phyloP scores from a whole-genome alignment of 345 rosid genomes.

The Eutrema yunnanense region DNA sequence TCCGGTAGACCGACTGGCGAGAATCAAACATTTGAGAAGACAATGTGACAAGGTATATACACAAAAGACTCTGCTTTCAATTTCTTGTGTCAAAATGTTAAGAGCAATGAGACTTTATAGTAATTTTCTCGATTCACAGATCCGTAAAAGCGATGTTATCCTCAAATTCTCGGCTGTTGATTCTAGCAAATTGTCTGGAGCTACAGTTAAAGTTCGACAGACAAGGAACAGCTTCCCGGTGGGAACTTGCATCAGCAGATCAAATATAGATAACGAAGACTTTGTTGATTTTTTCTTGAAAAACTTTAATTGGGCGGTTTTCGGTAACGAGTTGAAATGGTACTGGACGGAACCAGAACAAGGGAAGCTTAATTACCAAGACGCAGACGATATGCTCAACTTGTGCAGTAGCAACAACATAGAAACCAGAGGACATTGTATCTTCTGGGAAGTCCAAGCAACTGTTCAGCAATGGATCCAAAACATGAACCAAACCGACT shows the following conservation, averaged over 20 bases:
- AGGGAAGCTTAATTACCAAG: constrained; percentile 77
- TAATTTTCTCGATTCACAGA: constrained; percentile 35
- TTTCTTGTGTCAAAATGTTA: neutral
- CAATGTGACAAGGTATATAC: constrained; percentile 58
- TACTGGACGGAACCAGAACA: constrained; percentile 86
- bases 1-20: constrained; percentile 62
- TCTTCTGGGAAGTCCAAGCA: constrained; percentile 92
- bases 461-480: constrained; percentile 77
- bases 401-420: constrained; percentile 58
- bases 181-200: constrained; percentile 37
- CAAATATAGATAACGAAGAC: constrained; percentile 85
- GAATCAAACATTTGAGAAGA: constrained; percentile 57
- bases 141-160: constrained; percentile 67
- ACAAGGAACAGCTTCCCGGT: constrained; percentile 67
- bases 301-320: constrained; percentile 89
- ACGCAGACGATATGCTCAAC: constrained; percentile 87
- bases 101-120: neutral
- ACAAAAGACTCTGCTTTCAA: neutral
- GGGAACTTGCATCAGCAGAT: constrained; percentile 78
- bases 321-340: constrained; percentile 93
- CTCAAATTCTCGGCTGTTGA: constrained; percentile 52
- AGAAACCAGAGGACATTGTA: constrained; percentile 76
- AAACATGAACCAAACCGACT: constrained; percentile 50
- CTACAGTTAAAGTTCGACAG: constrained; percentile 51
- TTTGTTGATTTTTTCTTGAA: constrained; percentile 66